These are phyloP conservation scores for Raddia guianensis DNA, from an alignment of 176 grass and related monocot genomes.

Conservation along the genomic window DNA sequence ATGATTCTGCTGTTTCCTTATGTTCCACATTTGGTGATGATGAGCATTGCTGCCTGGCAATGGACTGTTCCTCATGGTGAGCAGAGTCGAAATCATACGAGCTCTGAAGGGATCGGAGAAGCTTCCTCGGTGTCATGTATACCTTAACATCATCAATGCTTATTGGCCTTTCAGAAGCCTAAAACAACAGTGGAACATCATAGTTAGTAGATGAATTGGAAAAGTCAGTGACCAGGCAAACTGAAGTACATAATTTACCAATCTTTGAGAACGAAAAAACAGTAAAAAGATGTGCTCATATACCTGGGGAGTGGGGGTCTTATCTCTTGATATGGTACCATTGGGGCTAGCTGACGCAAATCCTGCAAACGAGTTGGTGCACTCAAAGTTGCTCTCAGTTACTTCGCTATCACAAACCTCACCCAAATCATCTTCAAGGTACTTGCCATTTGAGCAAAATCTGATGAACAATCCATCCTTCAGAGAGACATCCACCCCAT, in stretches of 20 bases:
- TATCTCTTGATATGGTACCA: slow-evolving; percentile 35
- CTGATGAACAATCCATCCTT: slow-evolving; percentile 85
- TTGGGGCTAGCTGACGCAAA: slow-evolving; percentile 52
- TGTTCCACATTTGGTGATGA: slow-evolving; percentile 24
- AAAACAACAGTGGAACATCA: not conserved
- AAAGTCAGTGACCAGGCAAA: slow-evolving; percentile 14
- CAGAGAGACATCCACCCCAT: slow-evolving; percentile 81
- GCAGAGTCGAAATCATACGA: slow-evolving; percentile 48
- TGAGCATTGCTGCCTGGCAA: not conserved
- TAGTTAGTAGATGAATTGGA: not conserved
- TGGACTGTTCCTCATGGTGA: slow-evolving; percentile 14
- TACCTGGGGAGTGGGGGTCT: slow-evolving; percentile 74
- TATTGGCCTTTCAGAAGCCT: slow-evolving; percentile 57
- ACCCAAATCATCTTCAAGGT: slow-evolving; percentile 48
- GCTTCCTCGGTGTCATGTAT: slow-evolving; percentile 70
- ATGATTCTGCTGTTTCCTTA: slow-evolving; percentile 12
- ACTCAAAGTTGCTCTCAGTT: slow-evolving; percentile 49
- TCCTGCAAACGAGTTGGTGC: slow-evolving; percentile 59
- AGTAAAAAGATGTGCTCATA: not conserved
- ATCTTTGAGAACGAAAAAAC: not conserved
- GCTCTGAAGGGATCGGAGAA: slow-evolving; percentile 70
- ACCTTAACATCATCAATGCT: slow-evolving; percentile 70
- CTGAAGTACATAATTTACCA: not conserved
- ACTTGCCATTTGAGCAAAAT: slow-evolving; percentile 45
- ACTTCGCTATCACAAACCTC: slow-evolving; percentile 51